phyloP scores from a whole-genome alignment of 179 eudicot species.

The Beta corolliflora region DNA sequence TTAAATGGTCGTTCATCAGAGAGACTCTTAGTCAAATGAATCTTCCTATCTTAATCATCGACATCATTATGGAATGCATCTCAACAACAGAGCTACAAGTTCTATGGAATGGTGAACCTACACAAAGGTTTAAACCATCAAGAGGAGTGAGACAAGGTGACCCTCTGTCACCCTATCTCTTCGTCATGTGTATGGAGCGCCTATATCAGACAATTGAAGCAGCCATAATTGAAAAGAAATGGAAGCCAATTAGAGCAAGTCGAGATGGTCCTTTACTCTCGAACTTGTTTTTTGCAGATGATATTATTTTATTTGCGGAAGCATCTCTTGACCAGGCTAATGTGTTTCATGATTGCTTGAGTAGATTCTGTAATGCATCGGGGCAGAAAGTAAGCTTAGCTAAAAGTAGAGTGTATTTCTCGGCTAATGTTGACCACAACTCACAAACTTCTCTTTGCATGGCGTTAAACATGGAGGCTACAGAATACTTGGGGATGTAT shows the following conservation, averaged over 20 bases:
- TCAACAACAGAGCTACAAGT: accelerated
- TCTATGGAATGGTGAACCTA: neutral
- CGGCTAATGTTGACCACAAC: too few species aligned
- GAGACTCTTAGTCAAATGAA: neutral
- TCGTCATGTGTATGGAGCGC: neutral
- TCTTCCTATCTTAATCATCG: neutral
- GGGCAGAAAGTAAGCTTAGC: too few species aligned
- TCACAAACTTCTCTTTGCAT: too few species aligned
- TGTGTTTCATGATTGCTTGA: too few species aligned
- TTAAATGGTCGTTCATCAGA: neutral
- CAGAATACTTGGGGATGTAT: too few species aligned
- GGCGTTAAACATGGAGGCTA: too few species aligned
- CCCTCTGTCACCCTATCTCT: neutral
- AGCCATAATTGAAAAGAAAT: neutral
- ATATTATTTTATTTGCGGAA: neutral
- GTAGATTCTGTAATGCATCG: too few species aligned
- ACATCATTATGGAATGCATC: neutral
- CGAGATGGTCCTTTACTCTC: neutral
- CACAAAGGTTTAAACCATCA: neutral
- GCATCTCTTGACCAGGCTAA: too few species aligned
- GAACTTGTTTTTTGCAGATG: neutral
- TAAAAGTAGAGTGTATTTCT: too few species aligned
- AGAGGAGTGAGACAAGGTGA: conserved; percentile 5
- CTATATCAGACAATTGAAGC: neutral
- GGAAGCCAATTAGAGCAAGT: neutral